phyloP scores from a whole-genome alignment of 257 asterid genomes.

The Solanum bulbocastanum region DNA sequence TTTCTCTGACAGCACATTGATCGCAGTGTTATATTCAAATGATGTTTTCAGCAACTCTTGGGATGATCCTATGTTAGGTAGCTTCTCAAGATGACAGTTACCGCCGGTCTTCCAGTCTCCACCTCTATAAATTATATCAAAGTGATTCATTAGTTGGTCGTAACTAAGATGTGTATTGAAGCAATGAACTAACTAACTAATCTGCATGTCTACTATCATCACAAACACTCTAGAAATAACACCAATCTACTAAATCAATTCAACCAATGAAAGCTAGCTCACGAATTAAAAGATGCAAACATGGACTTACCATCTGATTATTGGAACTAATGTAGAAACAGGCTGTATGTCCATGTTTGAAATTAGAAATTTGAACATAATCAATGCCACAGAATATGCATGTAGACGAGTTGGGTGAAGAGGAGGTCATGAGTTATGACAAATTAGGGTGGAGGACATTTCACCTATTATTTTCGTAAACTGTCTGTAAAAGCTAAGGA shows the following conservation, averaged over 20 bases:
- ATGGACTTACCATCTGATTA: background rate
- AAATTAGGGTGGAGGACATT: background rate
- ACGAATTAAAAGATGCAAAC: background rate
- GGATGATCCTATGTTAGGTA: conserved; percentile 4
- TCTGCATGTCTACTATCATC: background rate
- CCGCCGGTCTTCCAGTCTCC: conserved; percentile 19
- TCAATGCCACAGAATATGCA: background rate
- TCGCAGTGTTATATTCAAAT: background rate
- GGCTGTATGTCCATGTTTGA: background rate
- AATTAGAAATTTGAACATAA: background rate
- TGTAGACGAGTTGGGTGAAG: background rate
- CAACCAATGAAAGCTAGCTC: background rate
- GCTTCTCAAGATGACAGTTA: conserved; percentile 6
- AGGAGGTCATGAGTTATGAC: background rate
- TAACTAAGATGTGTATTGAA: background rate
- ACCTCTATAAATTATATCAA: background rate
- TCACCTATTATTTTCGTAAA: background rate
- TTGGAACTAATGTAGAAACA: background rate
- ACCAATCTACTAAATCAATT: background rate
- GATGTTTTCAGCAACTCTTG: background rate
- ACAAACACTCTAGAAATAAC: background rate
- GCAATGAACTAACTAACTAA: background rate
- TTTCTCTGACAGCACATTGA: background rate
- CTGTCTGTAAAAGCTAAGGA: background rate
- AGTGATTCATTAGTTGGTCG: background rate